These are phyloP conservation scores for Hypoxylon rubiginosum DNA, from an alignment of 2,329 filamentous ascomycete species.

Conservation along the genomic window DNA sequence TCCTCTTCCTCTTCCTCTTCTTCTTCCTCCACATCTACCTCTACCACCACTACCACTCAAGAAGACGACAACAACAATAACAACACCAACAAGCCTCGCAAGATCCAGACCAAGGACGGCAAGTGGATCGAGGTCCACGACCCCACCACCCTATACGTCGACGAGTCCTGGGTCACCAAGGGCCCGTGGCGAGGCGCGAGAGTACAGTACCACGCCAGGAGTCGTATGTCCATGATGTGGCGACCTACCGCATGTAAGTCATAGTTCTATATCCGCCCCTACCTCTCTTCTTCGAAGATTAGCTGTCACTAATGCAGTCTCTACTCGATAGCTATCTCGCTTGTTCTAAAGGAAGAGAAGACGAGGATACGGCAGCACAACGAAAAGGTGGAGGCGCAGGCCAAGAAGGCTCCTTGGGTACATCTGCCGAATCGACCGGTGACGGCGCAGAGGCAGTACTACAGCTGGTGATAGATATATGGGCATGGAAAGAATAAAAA, in stretches of 20 bases:
- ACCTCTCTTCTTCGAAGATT: neutral
- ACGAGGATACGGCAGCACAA: conserved; percentile 85
- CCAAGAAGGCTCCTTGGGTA: conserved; percentile 84
- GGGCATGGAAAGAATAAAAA: neutral
- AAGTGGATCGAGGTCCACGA: conserved; percentile 78
- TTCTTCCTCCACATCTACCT: no score
- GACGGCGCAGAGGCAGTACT: conserved; percentile 87
- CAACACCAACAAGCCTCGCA: conserved; percentile 61
- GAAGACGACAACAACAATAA: no score
- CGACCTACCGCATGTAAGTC: conserved; percentile 82
- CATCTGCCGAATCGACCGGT: conserved; percentile 89
- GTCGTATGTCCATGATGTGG: conserved; percentile 75
- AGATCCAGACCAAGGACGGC: conserved; percentile 81
- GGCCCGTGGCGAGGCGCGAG: conserved; percentile 71
- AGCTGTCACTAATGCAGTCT: conserved; percentile 40
- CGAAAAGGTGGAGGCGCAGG: conserved; percentile 82
- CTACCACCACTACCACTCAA: no score
- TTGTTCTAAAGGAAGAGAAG: conserved; percentile 93
- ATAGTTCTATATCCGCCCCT: conserved; percentile 8
- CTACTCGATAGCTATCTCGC: conserved; percentile 73
- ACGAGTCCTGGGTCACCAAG: conserved; percentile 92
- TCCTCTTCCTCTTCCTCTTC: no score
- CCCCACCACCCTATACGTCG: conserved; percentile 87
- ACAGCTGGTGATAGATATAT: conserved; percentile 83
- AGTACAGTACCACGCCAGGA: conserved; percentile 81